Evolutionary conservation across 331 rosid species (phyloP).

Genomic region (Phaseolus coccineus): DNA sequence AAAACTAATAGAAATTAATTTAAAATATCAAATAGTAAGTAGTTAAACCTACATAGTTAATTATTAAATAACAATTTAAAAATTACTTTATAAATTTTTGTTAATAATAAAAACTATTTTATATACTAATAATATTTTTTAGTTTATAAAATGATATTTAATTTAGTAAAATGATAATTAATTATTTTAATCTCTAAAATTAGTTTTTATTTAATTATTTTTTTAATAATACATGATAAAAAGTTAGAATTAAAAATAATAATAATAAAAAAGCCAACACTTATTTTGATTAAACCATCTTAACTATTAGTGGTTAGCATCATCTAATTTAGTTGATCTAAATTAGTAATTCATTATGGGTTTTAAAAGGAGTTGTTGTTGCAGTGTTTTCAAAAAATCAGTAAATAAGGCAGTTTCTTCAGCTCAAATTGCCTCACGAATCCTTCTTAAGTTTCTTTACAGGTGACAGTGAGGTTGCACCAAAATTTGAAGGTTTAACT

Average conservation of each 20-base stretch:
- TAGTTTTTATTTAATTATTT: too few relatives aligned
- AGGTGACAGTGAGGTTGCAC: not conserved
- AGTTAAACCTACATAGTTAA: too few relatives aligned
- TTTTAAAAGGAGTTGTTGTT: not conserved
- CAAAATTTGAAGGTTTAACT: not conserved
- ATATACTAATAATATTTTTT: too few relatives aligned
- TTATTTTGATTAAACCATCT: conserved; percentile 21
- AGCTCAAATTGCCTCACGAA: not conserved
- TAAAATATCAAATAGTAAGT: too few relatives aligned
- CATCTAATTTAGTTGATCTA: not conserved
- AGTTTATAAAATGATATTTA: too few relatives aligned
- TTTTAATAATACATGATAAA: too few relatives aligned
- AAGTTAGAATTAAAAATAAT: not conserved
- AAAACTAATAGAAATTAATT: too few relatives aligned
- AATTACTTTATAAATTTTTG: too few relatives aligned
- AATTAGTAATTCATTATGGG: not conserved
- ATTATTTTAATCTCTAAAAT: too few relatives aligned
- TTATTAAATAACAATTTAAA: too few relatives aligned
- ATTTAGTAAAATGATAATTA: too few relatives aligned
- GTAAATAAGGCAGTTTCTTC: not conserved
- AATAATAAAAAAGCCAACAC: not conserved
- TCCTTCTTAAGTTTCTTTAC: not conserved
- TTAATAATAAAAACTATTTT: too few relatives aligned
- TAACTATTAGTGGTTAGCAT: not conserved
- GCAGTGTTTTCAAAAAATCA: not conserved